Evolutionary conservation across 371 early-diverging fungal genomes (phyloP), one percentile per base, ranked within the genome.

Genomic region (Actinomortierella ambigua): DNA sequence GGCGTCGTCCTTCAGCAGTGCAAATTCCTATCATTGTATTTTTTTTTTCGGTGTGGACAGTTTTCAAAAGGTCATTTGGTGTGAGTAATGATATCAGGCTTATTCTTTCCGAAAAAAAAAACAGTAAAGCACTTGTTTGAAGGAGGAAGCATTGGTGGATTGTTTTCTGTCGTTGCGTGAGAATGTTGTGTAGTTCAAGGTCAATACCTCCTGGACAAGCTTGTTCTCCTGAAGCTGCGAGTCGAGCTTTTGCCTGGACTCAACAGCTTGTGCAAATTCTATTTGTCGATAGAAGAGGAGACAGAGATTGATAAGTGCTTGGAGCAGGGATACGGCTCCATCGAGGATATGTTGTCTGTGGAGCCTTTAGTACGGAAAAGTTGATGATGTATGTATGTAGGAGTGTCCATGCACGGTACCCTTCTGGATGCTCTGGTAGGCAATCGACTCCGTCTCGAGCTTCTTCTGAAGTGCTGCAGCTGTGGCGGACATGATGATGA

Each of bases 141-240:
- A n/a, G n/a, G n/a, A n/a, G n/a, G n/a, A n/a, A n/a, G n/a, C n/a
- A n/a, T n/a, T n/a, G n/a, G n/a, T n/a, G n/a, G n/a, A n/a, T n/a
- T n/a, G n/a, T n/a, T n/a, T n/a, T n/a, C n/a, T n/a, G n/a, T n/a
- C n/a, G n/a, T n/a, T n/a, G n/a, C n/a, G n/a, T n/a, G n/a, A n/a
- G n/a, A n/a, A n/a, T n/a, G n/a, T n/a, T n/a, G n/a, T n/a, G n/a
- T n/a, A n/a, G n/a, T n/a, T n/a, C n/a, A n/a, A n/a, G n/a, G n/a
- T n/a, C n/a, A n/a, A 34, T 75, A 90, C 92, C 80, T 90, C 89
- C 69, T 90, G 82, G 46, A 98, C 97, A 62, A 93, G 69, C 67
- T 95, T 94, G 79, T 98, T 98, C 71, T 98, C 98, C 67, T 93
- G 91, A 34, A 95, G 83, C 76, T 98, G 98, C 24, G 97, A 94